Evolutionary conservation across 2,329 filamentous ascomycete species (phyloP), one percentile per base, ranked within the genome.

Genomic region (Calonectria multiphialidica): DNA sequence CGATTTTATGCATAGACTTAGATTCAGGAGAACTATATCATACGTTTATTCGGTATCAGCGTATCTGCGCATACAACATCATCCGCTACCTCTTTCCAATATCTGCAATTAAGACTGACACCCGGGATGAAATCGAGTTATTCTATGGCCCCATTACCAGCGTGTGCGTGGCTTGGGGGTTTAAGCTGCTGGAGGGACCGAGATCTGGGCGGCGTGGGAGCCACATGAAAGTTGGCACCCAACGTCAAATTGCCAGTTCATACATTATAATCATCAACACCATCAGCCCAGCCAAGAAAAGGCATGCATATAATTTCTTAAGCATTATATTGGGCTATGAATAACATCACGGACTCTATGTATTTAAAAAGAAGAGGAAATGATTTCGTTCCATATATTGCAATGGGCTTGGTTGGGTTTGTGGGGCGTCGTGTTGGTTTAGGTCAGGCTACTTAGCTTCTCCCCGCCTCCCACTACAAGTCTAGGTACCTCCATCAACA

Each of bases 401-500:
- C 15, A 15, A 40, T 4, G 33, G 15, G 16, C 18, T 59, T 13
- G 53, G 21, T 62, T 45, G 8, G 37, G 53, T 49, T 68, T 40
- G 65, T 59, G 65, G 53, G 65, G 65, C 65, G 33, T 42, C 15
- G 35, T 44, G 13, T 44, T 68, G 45, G 49, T 23, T 30, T 45
- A 7, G 25, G 44, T 28, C 44, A 25, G 33, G 25, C 53, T 40
- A 40, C 53, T 37, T 37, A 6, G 21, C 30, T 45, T 50, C 37
- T 33, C 40, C 67, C 66, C 61, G 35, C 59, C 12, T 42, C 25
- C 33, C 23, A 21, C 68, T 30, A 66, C 47, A 61, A 40, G n/a
- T 42, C 35, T 37, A 61, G 62, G 25, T 42, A 70, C 49, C 30
- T 42, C 55, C 59, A 62, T 63, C 45, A 40, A 53, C 45, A 37